phyloP scores from a whole-genome alignment of 176 grass and related monocot genomes.

The Carex cristatella region DNA sequence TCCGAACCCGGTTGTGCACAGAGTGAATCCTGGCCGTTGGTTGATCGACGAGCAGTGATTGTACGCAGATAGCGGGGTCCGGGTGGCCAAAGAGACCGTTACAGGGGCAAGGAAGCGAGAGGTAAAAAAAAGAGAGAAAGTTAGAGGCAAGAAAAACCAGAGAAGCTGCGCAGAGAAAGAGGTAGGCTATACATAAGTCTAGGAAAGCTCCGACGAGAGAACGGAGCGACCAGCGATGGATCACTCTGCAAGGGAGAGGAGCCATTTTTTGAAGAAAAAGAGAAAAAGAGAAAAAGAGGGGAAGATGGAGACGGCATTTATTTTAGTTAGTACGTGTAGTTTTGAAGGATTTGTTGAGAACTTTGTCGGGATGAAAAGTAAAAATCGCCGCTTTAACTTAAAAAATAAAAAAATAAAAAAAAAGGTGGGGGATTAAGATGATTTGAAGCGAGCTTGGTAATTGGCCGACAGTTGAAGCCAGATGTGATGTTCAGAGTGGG shows the following conservation, averaged over 20 bases:
- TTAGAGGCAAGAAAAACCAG: conserved; percentile 32
- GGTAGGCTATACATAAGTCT: conserved; percentile 30
- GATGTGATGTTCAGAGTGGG: not conserved
- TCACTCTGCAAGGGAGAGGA: conserved; percentile 11
- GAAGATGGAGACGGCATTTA: conserved; percentile 10
- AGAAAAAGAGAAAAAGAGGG: not conserved
- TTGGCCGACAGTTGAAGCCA: not conserved
- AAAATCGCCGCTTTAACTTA: not conserved
- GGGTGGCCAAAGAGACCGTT: conserved; percentile 2
- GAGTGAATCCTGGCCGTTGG: conserved; percentile 13
- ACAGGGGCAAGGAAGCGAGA: conserved; percentile 31
- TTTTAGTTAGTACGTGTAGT: not conserved
- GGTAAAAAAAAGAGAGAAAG: conserved; percentile 37
- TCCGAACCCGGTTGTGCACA: conserved; percentile 27
- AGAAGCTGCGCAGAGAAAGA: conserved; percentile 36
- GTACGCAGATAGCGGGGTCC: not conserved
- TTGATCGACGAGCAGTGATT: conserved; percentile 22
- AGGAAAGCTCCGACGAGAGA: conserved; percentile 32
- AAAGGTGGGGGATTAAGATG: not conserved
- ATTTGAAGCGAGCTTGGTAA: not conserved
- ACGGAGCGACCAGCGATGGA: conserved; percentile 28
- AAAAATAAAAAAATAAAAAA: too few species aligned
- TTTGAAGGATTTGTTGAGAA: not conserved
- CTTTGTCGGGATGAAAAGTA: not conserved
- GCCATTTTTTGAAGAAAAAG: not conserved